Conservation (phyloP, 345 rosid species). For the Syzygium oleosum region DNA sequence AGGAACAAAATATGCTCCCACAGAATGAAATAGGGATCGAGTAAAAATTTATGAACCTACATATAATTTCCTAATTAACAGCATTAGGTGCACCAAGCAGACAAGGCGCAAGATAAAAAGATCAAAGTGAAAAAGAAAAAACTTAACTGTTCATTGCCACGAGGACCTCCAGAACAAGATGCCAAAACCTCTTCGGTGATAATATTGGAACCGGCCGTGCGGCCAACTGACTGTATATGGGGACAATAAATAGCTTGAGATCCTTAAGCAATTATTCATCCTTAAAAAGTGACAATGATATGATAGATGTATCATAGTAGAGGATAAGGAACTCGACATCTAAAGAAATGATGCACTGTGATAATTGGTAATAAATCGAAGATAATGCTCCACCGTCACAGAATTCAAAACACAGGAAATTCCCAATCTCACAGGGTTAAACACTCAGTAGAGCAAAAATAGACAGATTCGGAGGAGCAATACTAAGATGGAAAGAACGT, state of each 20-base stretch:
- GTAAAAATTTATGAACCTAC: neutral
- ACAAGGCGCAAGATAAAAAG: neutral
- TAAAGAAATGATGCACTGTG: neutral
- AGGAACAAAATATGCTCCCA: neutral
- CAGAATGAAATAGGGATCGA: neutral
- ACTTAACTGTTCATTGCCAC: conserved; percentile 89
- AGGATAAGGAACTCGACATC: neutral
- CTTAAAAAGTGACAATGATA: neutral
- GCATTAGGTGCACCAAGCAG: neutral
- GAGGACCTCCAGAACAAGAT: conserved; percentile 63
- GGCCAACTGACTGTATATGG: conserved; percentile 51
- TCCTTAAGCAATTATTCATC: neutral
- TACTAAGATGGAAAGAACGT: neutral
- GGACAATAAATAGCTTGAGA: neutral
- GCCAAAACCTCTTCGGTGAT: conserved; percentile 69
- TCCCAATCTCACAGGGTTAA: neutral
- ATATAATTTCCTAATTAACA: neutral
- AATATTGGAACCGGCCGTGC: conserved; percentile 58
- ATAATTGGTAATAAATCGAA: neutral
- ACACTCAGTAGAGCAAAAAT: neutral
- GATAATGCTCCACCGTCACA: neutral
- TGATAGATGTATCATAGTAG: neutral
- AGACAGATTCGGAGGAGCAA: neutral
- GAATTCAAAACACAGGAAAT: neutral
- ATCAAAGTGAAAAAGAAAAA: neutral